A percentile compares a stretch with the other conserved stretches of the same genome.
phyloP scores from a whole-genome alignment of 2,329 filamentous ascomycete genomes.

The Fusarium vanettenii region DNA sequence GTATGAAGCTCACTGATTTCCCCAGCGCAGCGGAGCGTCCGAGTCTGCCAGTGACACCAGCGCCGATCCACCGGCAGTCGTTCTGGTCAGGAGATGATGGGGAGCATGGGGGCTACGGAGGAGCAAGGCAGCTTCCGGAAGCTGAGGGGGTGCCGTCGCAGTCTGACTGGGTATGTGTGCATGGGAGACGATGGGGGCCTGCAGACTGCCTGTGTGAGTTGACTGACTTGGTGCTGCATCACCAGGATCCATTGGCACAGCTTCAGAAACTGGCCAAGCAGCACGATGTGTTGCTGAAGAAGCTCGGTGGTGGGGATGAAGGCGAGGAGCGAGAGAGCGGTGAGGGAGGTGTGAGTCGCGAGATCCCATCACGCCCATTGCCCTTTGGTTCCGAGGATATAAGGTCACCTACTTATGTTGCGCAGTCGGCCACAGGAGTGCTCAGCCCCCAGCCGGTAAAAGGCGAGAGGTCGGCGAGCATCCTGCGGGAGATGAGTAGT shows the following conservation, averaged over 20 bases:
- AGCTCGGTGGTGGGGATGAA: slow-evolving; percentile 55
- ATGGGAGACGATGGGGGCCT: slow-evolving; percentile 61
- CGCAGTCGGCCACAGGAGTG: slow-evolving; percentile 44
- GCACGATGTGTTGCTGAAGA: slow-evolving; percentile 71
- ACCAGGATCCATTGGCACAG: slow-evolving; percentile 76
- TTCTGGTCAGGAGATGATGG: slow-evolving; percentile 70
- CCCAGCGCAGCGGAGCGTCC: slow-evolving; percentile 84
- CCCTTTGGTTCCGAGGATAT: slow-evolving; percentile 64
- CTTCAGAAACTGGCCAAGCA: slow-evolving; percentile 76
- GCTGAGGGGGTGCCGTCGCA: slow-evolving; percentile 89
- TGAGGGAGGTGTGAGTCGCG: slow-evolving; percentile 47
- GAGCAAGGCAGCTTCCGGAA: slow-evolving; percentile 72
- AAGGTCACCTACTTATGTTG: slow-evolving; percentile 43
- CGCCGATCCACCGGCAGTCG: slow-evolving; percentile 76
- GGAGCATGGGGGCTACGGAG: slow-evolving; percentile 59
- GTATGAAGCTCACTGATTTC: slow-evolving; percentile 85
- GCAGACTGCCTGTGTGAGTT: slow-evolving; percentile 66
- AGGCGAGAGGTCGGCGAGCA: slow-evolving; percentile 51
- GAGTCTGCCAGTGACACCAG: slow-evolving; percentile 90
- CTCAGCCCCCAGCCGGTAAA: slow-evolving; percentile 58
- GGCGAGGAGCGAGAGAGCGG: slow-evolving; percentile 36
- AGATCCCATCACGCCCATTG: slow-evolving; percentile 61
- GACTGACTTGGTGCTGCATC: slow-evolving; percentile 62
- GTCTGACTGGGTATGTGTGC: slow-evolving; percentile 92
- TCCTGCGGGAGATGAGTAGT: slow-evolving; percentile 47